Evolutionary conservation across 2,329 filamentous ascomycete species (phyloP).

Genomic region (Aureobasidium melanogenum): DNA sequence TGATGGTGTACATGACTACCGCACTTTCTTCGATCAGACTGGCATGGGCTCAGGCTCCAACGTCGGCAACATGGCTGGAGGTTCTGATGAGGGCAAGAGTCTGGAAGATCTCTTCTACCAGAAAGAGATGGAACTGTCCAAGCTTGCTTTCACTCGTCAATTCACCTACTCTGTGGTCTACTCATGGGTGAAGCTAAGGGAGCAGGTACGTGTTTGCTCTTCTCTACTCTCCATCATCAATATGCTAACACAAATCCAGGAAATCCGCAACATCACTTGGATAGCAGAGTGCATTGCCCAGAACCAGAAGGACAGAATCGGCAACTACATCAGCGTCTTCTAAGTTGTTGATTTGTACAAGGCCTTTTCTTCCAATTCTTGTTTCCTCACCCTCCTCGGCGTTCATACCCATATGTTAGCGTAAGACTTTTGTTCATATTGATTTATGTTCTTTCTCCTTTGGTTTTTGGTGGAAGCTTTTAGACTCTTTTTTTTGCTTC

Average conservation of each 20-base stretch:
- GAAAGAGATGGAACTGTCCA: conserved; percentile 98
- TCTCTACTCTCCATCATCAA: background rate
- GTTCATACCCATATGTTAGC: conserved; percentile 15
- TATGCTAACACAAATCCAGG: conserved; percentile 45
- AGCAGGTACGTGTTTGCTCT: conserved; percentile 71
- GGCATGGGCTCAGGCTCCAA: conserved; percentile 58
- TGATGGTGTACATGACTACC: conserved; percentile 88
- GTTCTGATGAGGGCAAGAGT: conserved; percentile 74
- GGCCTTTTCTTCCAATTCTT: background rate
- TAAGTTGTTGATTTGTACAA: conserved; percentile 31
- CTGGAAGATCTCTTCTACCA: conserved; percentile 98
- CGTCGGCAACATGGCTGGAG: conserved; percentile 77
- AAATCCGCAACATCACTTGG: conserved; percentile 99
- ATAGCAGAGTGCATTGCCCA: conserved; percentile 99
- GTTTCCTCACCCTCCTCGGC: background rate
- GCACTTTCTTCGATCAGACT: conserved; percentile 91
- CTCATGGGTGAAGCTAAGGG: conserved; percentile 92
- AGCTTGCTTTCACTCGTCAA: conserved; percentile 88
- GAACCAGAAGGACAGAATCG: conserved; percentile 98
- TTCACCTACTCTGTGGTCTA: conserved; percentile 95
- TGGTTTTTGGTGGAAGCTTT: background rate
- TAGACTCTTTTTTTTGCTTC: background rate
- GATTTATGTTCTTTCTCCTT: background rate
- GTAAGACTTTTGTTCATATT: conserved; percentile 13
- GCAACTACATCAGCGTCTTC: conserved; percentile 98